phyloP scores from a whole-genome alignment of 306 rosid species.

The Pyrus pyrifolia region DNA sequence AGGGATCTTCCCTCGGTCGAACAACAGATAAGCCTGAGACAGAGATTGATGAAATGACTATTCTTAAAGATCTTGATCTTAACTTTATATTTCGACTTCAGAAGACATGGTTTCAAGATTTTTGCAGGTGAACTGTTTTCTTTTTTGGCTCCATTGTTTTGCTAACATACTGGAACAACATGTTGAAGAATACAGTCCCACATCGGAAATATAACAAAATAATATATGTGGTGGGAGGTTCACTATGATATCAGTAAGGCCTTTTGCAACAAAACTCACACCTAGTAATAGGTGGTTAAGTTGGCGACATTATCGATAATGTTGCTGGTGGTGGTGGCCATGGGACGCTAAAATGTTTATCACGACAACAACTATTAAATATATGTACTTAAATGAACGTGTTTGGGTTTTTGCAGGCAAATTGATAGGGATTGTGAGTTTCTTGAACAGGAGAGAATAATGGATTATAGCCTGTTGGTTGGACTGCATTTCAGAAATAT shows the following conservation, averaged over 20 bases:
- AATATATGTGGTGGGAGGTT: not conserved
- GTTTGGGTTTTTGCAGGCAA: slow-evolving; percentile 42
- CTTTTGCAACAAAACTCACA: not conserved
- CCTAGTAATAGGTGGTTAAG: no score
- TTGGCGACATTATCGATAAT: not conserved
- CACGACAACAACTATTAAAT: not conserved
- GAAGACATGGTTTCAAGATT: slow-evolving; percentile 64
- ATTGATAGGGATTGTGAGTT: slow-evolving; percentile 85
- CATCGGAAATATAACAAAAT: not conserved
- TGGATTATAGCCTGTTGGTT: slow-evolving; percentile 85
- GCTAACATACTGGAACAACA: not conserved
- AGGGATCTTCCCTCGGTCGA: slow-evolving; percentile 91
- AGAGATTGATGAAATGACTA: slow-evolving; percentile 77
- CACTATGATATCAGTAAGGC: not conserved
- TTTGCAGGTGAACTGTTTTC: slow-evolving; percentile 52
- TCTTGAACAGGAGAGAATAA: slow-evolving; percentile 82
- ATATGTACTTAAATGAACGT: not conserved
- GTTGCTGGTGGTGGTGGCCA: not conserved
- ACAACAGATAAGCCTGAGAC: slow-evolving; percentile 61
- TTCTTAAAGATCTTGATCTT: slow-evolving; percentile 93
- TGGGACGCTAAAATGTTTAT: not conserved
- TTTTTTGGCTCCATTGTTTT: not conserved
- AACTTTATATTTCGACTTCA: slow-evolving; percentile 72
- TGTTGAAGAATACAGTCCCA: not conserved
- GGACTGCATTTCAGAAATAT: slow-evolving; percentile 81